A percentile compares a stretch with the other conserved stretches of the same genome.
Conservation (phyloP, 176 grass and related monocot genomes). For the Calamus simplicifolius region DNA sequence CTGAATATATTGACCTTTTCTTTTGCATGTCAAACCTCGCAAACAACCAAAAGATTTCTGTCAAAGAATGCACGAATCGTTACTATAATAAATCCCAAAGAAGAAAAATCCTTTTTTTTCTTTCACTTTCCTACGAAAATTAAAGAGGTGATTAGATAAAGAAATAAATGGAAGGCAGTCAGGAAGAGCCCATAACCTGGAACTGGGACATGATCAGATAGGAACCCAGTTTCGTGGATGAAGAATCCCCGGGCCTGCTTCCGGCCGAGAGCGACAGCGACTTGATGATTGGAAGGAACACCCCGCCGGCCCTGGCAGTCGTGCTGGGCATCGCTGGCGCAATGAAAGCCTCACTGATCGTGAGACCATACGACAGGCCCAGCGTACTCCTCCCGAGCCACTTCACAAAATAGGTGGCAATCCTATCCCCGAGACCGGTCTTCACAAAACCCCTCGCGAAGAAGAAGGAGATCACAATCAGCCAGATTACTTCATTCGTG, state of each 20-base stretch:
- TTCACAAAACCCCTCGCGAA: conserved; percentile 81
- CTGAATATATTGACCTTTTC: too few relatives aligned
- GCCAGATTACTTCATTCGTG: conserved; percentile 94
- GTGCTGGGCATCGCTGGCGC: conserved; percentile 91
- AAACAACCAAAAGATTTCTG: too few relatives aligned
- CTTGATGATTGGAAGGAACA: conserved; percentile 73
- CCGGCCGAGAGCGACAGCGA: conserved; percentile 53
- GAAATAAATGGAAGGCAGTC: too few relatives aligned
- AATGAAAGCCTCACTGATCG: conserved; percentile 77
- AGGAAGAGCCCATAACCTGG: conserved; percentile 32
- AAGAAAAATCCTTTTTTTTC: too few relatives aligned
- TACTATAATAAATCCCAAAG: too few relatives aligned
- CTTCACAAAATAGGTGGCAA: conserved; percentile 90
- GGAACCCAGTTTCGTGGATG: conserved; percentile 58
- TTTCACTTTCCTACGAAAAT: too few relatives aligned
- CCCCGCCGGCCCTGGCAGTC: conserved; percentile 70
- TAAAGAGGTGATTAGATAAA: too few relatives aligned
- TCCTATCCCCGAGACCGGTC: conserved; percentile 72
- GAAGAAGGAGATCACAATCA: conserved; percentile 95
- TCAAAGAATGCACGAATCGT: too few relatives aligned
- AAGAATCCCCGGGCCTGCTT: conserved; percentile 54
- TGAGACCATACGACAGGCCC: conserved; percentile 70
- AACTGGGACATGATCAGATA: conserved; percentile 83
- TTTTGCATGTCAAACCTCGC: too few relatives aligned
- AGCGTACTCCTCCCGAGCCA: conserved; percentile 74